Evolutionary conservation across 2,329 filamentous ascomycete species (phyloP), one percentile per base, ranked within the genome.

Genomic region (Aureobasidium zeae): DNA sequence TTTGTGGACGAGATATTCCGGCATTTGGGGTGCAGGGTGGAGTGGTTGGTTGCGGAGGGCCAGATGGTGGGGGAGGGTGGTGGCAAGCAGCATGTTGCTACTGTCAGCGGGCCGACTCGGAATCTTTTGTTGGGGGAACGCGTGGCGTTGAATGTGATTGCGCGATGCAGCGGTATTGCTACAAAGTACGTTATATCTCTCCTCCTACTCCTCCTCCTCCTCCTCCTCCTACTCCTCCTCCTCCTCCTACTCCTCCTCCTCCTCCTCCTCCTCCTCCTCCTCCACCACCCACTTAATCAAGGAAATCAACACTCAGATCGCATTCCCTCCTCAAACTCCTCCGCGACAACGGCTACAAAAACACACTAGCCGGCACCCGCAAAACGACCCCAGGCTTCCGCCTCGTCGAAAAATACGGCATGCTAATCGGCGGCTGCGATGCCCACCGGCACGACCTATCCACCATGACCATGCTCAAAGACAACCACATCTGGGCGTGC

Each of bases 391-490:
- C 91, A 0, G 91, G 91, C 0, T 98, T 96, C 67, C 75, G 91
- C 9, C 69, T 96, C 4, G 88, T 96, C 8, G 91, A 98, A 66
- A 98, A 98, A 68, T 98, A 98, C 64, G 91, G 87, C 53, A 95
- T 98, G 82, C 70, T 95, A 16, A 82, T 94, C 12, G 91, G 89
- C 45, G 91, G 91, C 9, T 88, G 86, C 12, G 91, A 98, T 65
- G 77, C 81, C 2, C 91, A 98, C 63, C 73, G 91, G 22, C 86
- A 94, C 66, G 91, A 98, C 62, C 71, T 98, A 2, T 67, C 63
- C 61, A 77, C 81, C 51, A 96, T 98, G 91, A 88, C 88, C 45
- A 98, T 98, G 91, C 73, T 98, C 52, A 98, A 98, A 70, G 91
- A 98, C 66, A 98, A 98, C 65, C 91, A 98, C 65, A 82, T 98